Base-by-base conservation (phyloP, 441 rosid species). In the Gossypium armourianum region DNA sequence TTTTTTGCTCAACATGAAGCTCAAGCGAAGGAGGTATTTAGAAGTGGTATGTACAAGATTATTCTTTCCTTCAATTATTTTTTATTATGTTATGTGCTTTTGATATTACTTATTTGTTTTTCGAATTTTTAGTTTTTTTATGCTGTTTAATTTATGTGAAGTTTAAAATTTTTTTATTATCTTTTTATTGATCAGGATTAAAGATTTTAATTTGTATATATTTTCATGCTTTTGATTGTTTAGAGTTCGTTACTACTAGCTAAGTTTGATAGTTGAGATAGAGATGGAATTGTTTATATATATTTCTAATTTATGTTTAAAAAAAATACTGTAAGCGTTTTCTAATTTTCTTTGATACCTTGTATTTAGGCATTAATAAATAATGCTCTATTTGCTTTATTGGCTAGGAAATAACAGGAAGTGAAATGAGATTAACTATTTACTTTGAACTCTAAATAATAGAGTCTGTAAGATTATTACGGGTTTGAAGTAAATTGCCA, bases 1-100 rank as follows among this genome's bases (percentile, higher is more conserved):
- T 64, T 82, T 69, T 81, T 81, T 79, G 75, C 23, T 70, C 78
- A 76, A 70, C 70, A 94, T 90, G 98, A 94, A 94, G 89, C 86
- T 90, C 67, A 84, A 86, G 77, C 72, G 86, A 68, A 78, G 92
- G 86, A 87, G 92, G 84, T 83, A 90, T 77, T 69, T 83, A 28
- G 96, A 88, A 90, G 97, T 90, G 86, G 98, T 94, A 28, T 82
- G 90, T 78, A 15, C 16, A 63, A 57, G 17, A 10, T 1, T 62
- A 32, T 28, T 13, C 19, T 3, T 13, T 60, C 21, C 36, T 52
- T 17, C 61, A 29, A 36, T 53, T 49, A 62, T 43, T 36, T 45
- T 23, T 10, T 19, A 29, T 20, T 16, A 0, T 63, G 24, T 36
- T 20, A 45, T 58, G 2, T 17, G 1, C 0, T 6, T 10, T 2